Conservation (phyloP, 306 rosid species). For the Vigna angularis region DNA sequence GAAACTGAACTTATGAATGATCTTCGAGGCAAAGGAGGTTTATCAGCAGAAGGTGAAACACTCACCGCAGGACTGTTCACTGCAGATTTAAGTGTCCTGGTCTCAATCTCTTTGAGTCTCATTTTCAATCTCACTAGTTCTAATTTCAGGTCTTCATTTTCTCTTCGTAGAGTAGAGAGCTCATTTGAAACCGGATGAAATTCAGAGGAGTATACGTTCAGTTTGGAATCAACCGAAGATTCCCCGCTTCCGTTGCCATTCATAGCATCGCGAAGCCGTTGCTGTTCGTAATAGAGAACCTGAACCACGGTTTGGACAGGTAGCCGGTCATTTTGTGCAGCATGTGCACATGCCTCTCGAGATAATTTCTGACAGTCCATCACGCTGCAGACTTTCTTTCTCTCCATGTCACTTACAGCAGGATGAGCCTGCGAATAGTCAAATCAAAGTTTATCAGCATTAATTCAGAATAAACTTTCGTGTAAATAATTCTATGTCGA, state of each 20-base stretch:
- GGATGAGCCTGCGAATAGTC: conserved; percentile 85
- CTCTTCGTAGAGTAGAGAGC: conserved; percentile 64
- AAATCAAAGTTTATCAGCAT: conserved; percentile 34
- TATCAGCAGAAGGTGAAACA: conserved; percentile 58
- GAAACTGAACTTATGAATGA: conserved; percentile 78
- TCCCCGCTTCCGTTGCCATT: conserved; percentile 50
- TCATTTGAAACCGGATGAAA: conserved; percentile 62
- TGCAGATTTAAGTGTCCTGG: conserved; percentile 44
- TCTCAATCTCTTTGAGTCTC: conserved; percentile 77
- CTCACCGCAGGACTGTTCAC: conserved; percentile 58
- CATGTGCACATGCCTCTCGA: conserved; percentile 93
- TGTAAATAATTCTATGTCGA: not conserved
- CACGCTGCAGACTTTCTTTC: conserved; percentile 90
- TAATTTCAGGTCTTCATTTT: conserved; percentile 72
- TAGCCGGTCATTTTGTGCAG: conserved; percentile 94
- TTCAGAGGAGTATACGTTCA: conserved; percentile 58
- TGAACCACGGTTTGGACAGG: conserved; percentile 97
- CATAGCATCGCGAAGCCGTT: conserved; percentile 87
- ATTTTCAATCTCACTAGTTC: conserved; percentile 82
- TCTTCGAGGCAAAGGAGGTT: conserved; percentile 79
- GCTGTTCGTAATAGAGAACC: conserved; percentile 93
- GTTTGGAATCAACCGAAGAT: conserved; percentile 55
- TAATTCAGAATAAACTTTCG: not conserved
- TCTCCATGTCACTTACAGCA: conserved; percentile 81
- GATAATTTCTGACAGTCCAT: conserved; percentile 97